Evolutionary conservation across 257 asterid genomes (phyloP).

Genomic region (Ligustrum vulgare): DNA sequence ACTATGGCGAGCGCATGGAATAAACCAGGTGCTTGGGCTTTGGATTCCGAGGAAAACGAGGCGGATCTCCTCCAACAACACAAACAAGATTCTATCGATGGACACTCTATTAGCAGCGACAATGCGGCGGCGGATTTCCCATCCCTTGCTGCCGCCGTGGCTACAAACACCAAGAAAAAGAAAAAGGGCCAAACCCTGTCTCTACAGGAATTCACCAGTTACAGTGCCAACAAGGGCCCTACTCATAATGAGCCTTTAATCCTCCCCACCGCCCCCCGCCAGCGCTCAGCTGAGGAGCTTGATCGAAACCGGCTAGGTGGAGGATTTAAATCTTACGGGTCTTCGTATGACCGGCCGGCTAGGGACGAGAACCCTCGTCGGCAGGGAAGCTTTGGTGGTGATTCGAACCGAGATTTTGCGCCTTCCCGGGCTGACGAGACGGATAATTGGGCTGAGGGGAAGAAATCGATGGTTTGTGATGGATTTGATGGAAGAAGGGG

Average conservation of each 20-base stretch:
- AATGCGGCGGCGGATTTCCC: constrained; percentile 38
- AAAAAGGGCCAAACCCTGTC: constrained; percentile 42
- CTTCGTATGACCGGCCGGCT: constrained; percentile 17
- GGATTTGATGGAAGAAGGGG: constrained; percentile 44
- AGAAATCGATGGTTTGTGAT: constrained; percentile 29
- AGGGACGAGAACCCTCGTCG: constrained; percentile 44
- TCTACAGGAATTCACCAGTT: constrained; percentile 32
- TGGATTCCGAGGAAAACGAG: constrained; percentile 48
- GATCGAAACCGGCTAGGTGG: constrained; percentile 32
- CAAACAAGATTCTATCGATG: constrained; percentile 11
- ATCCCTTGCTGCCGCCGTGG: constrained; percentile 29
- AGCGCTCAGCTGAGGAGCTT: constrained; percentile 47
- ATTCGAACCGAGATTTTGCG: constrained; percentile 27
- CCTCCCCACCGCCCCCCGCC: constrained; percentile 51
- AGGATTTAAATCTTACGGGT: constrained; percentile 43
- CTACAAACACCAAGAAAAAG: constrained; percentile 41
- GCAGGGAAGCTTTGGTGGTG: constrained; percentile 30
- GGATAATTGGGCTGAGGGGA: constrained; percentile 48
- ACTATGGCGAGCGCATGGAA: constrained; percentile 48
- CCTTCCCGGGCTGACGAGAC: constrained; percentile 50
- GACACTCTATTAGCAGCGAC: constrained; percentile 7
- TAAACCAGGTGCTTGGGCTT: constrained; percentile 57
- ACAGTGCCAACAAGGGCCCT: constrained; percentile 22
- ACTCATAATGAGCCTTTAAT: constrained; percentile 29
- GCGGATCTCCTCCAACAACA: constrained; percentile 31